A percentile compares a stretch with the other conserved stretches of the same genome.
phyloP scores from a whole-genome alignment of 306 rosid genomes.

The Glycyrrhiza uralensis region DNA sequence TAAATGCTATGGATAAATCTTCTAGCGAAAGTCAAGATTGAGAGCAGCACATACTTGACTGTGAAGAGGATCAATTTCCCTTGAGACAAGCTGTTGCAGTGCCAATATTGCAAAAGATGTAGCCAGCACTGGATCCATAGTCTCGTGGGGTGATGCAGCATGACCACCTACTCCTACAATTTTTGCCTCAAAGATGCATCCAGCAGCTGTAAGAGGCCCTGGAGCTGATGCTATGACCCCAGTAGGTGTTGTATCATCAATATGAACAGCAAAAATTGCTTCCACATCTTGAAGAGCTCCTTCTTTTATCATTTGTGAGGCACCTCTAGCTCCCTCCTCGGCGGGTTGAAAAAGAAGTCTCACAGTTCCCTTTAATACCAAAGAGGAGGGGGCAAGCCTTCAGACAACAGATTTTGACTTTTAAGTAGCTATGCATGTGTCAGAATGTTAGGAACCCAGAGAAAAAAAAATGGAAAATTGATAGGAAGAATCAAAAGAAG shows the following conservation, averaged over 20 bases:
- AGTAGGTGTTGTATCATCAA: slow-evolving; percentile 31
- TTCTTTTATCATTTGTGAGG: slow-evolving; percentile 53
- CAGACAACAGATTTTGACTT: slow-evolving; percentile 10
- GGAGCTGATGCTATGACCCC: slow-evolving; percentile 52
- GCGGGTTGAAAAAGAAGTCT: slow-evolving; percentile 76
- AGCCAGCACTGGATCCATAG: slow-evolving; percentile 62
- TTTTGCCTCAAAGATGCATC: slow-evolving; percentile 50
- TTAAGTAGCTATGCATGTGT: slow-evolving; percentile 2
- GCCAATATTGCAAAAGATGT: slow-evolving; percentile 63
- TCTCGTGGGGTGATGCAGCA: slow-evolving; percentile 54
- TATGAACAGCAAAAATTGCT: slow-evolving; percentile 64
- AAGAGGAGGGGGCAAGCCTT: not conserved
- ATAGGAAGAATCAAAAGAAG: no score
- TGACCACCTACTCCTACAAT: slow-evolving; percentile 60
- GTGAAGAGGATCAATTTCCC: slow-evolving; percentile 63
- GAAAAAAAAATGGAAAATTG: slow-evolving; percentile 1
- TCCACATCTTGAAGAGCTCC: slow-evolving; percentile 58
- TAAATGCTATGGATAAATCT: slow-evolving; percentile 2
- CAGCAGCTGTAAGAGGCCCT: slow-evolving; percentile 62
- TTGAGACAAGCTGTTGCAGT: slow-evolving; percentile 68
- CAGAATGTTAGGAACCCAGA: not conserved
- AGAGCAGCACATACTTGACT: slow-evolving; percentile 46
- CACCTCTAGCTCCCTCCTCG: slow-evolving; percentile 69
- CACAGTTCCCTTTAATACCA: slow-evolving; percentile 68
- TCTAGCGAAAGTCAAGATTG: slow-evolving; percentile 15